These are phyloP conservation scores for Boletus smithii DNA, from an alignment of 1,284 basidiomycete genomes.

Conservation along the genomic window DNA sequence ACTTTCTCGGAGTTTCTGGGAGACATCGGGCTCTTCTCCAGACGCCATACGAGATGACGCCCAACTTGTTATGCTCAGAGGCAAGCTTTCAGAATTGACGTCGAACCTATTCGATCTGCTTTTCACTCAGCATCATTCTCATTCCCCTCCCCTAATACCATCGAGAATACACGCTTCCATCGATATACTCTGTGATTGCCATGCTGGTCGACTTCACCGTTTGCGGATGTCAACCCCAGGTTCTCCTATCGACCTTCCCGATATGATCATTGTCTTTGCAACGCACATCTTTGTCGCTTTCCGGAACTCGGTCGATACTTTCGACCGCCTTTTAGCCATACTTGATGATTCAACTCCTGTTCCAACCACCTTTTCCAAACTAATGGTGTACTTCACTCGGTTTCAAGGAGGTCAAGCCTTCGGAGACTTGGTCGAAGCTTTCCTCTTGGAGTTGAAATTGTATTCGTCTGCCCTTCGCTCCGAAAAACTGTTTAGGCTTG, in stretches of 20 bases:
- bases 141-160: neutral
- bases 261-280: constrained; percentile 33
- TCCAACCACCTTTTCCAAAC: constrained; percentile 34
- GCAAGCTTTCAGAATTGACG: constrained; percentile 26
- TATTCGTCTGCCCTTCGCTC: constrained; percentile 38
- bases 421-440: constrained; percentile 17
- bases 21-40: neutral
- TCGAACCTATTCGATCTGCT: constrained; percentile 25
- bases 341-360: constrained; percentile 29
- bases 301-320: constrained; percentile 8
- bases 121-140: constrained; percentile 9
- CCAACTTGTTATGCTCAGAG: constrained; percentile 12
- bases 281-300: constrained; percentile 28
- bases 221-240: constrained; percentile 10
- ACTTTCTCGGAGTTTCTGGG: constrained; percentile 18
- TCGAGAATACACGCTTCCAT: constrained; percentile 14
- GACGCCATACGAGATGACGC: constrained; percentile 2
- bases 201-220: constrained; percentile 15
- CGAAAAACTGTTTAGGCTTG: constrained; percentile 38
- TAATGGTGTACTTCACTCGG: constrained; percentile 22
- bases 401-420: constrained; percentile 10
- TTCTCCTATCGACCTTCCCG: constrained; percentile 22
- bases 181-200: constrained; percentile 23
- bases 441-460: constrained; percentile 28
- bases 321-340: constrained; percentile 19